These are phyloP conservation scores for Phytophthora cryptogea DNA, from an alignment of 352 stramenopile species.

Conservation along the genomic window DNA sequence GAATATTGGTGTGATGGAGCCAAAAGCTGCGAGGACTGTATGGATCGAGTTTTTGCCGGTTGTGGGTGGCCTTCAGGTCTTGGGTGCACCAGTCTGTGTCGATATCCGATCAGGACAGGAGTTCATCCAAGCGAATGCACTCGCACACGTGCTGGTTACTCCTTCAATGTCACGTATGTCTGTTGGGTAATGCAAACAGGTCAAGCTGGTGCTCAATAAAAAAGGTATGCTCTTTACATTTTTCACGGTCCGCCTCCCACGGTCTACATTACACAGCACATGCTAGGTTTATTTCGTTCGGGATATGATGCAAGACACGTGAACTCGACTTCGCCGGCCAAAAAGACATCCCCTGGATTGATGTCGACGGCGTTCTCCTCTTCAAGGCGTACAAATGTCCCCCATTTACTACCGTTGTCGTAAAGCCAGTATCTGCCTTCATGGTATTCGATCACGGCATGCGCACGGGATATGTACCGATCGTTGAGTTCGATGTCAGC, in stretches of 20 bases:
- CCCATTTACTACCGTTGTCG: slow-evolving; percentile 68
- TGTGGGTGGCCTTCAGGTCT: slow-evolving; percentile 65
- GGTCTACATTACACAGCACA: slow-evolving; percentile 54
- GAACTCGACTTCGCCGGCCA: slow-evolving; percentile 78
- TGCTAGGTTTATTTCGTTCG: slow-evolving; percentile 56
- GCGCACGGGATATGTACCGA: slow-evolving; percentile 52
- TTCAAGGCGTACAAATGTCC: slow-evolving; percentile 76
- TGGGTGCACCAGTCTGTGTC: slow-evolving; percentile 69
- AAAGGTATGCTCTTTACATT: slow-evolving; percentile 2
- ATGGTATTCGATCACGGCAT: slow-evolving; percentile 78
- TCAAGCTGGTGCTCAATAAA: slow-evolving; percentile 1
- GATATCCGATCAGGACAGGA: slow-evolving; percentile 67
- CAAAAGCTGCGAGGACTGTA: slow-evolving; percentile 47
- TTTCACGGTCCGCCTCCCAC: slow-evolving; percentile 19
- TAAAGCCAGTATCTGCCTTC: slow-evolving; percentile 77
- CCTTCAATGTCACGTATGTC: slow-evolving; percentile 17
- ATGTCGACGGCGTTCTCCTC: slow-evolving; percentile 71
- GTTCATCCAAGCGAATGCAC: slow-evolving; percentile 46
- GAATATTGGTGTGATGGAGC: slow-evolving; percentile 68
- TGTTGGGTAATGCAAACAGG: slow-evolving; percentile 22
- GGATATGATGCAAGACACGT: slow-evolving; percentile 69
- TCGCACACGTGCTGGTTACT: slow-evolving; percentile 64
- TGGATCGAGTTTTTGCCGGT: slow-evolving; percentile 71
- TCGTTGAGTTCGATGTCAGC: slow-evolving; percentile 78
- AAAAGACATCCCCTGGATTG: slow-evolving; percentile 68